Evolutionary conservation across 2,329 filamentous ascomycete genomes (phyloP), one percentile per base, ranked within the genome.

Genomic region (Didymella keratinophila): DNA sequence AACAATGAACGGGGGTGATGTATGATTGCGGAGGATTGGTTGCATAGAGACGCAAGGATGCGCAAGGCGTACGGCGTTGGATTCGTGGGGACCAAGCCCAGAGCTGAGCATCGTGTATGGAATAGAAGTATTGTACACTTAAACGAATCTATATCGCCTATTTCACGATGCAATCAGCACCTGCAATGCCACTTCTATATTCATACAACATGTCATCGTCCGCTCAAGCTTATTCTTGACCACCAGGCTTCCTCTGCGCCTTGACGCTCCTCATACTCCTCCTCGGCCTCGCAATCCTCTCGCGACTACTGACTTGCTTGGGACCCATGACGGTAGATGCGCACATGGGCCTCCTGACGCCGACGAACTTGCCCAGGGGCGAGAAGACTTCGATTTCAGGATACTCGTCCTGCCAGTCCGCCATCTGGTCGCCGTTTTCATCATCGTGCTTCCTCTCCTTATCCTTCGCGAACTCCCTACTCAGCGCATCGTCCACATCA

Each of bases 361-460:
- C 89, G 28, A 98, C 81, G 67, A 90, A 95, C 68, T 87, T 88
- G n/a, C 95, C 95, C 57, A 92, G 84, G 0, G 95, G 95, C 27
- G 86, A 90, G 70, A 90, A 97, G 0, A 98, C 87, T 65, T 98
- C 93, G 7, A 99, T 84, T 10, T 87, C 81, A 0, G 92, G 92
- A 81, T 87, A 87, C 3, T 58, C 58, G 2, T 62, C 62, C 41
- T 69, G 61, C 63, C 65, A 71, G 8, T 59, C 61, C 2, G 60
- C 60, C 39, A 57, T 51, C 2, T 56, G 41, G 20, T 70, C 69
- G n/a, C 60, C 65, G 14, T 51, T 11, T 11, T 23, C 36, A 37
- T 37, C 36, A 10, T 0, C 36, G 7, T 10, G 36, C 36, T 11
- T 37, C 7, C 7, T 39, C 36, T 11, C 16, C n/a, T 1, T 5